Evolutionary conservation across 2,329 filamentous ascomycete species (phyloP), one percentile per base, ranked within the genome.

Genomic region (Tolypocladium ophioglossoides): DNA sequence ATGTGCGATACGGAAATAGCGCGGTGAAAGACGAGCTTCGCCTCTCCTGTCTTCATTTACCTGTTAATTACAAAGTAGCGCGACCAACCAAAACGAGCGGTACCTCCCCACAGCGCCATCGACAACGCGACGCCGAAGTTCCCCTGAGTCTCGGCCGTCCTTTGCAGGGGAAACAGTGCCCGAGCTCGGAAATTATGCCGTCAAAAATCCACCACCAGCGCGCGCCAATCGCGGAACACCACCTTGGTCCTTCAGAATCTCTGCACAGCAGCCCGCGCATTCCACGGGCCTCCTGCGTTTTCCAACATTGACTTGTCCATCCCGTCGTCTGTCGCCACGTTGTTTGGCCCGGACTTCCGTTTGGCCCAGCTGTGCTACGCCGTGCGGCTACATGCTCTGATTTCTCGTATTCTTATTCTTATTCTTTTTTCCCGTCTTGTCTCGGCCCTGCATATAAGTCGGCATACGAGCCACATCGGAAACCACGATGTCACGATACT

Each of bases 401-500:
- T 32, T 32, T 18, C 18, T 44, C 38, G 50, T 39, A 51, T 39
- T 51, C 35, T 51, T 39, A 3, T 27, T 27, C 27, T 9, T 7
- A 40, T 51, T 40, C 49, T 20, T 30, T 12, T 7, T 7, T 14
- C 16, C 37, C 18, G 18, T n/a, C 37, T 47, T 20, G 3, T n/a
- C 27, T 12, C 27, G 7, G 11, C 10, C 18, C 18, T n/a, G 44
- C 12, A 47, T 47, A 32, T 30, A 34, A 32, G 44, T 10, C 44
- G 44, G 18, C 44, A 10, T 24, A 7, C 34, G 14, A 7, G 22
- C 50, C 35, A 14, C 37, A 14, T 14, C 11, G 1, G 50, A 27
- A 40, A 38, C 55, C 44, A 56, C 48, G 53, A 64, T 64, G 61
- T 61, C 62, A 46, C 56, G 62, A 55, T 67, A 67, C 54, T 67